Base-by-base conservation (phyloP, 495 filamentous ascomycete species). In the Penicillium goetzii region DNA sequence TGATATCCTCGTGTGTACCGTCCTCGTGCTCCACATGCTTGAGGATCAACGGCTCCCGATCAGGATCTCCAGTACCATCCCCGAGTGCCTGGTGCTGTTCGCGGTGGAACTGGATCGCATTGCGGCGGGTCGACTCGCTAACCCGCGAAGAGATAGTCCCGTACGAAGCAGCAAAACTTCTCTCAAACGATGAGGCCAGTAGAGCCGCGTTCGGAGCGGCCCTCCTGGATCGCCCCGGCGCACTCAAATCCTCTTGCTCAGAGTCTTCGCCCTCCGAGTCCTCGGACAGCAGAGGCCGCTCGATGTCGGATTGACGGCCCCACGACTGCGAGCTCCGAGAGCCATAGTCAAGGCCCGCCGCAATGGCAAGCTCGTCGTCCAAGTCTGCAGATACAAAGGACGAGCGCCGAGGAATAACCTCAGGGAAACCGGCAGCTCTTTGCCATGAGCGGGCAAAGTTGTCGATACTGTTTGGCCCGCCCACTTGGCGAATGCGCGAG, bases 371-470 rank as follows among this genome's bases (percentile, higher is more conserved):
- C 50, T 84, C 84, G 58, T 84, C 80, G 23, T 82, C 82, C 19
- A 75, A 77, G 14, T 80, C 76, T 3, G 82, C 78, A 49, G 86
- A 82, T 33, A 90, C 77, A 67, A 96, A 91, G 25, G 91, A 87
- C 19, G 88, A 85, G 4, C 87, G 86, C 25, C 88, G 86, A 6
- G 92, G 90, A 17, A 92, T 84, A 54, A 96, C 89, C 72, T 97
- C 94, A 28, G 84, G 83, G 80, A 97, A 99, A 36, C 84, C 87
- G 4, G 94, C 93, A 36, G 95, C 95, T 69, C 95, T 86, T 70
- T 92, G 92, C 92, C 94, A 98, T 66, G 91, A 96, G 50, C 91
- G 86, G 52, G 95, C 90, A 73, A 99, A 99, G 69, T 93, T 97
- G 66, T 96, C 88, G 67, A 98, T 88, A 71, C 90, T 95, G 74